Conservation (phyloP, 805 yeast genomes). For the Saccharomycopsis schoenii region DNA sequence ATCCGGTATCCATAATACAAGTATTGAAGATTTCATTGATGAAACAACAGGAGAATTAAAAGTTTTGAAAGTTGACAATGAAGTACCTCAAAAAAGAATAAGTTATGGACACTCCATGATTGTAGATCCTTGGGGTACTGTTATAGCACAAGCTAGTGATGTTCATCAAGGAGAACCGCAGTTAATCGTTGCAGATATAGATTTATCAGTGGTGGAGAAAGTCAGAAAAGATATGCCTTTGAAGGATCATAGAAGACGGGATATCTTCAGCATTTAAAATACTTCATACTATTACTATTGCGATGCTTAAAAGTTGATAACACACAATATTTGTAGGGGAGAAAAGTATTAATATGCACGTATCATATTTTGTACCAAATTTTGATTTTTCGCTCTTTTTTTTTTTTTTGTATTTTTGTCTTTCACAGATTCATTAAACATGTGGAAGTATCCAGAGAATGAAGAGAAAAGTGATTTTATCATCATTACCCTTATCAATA, state of each 20-base stretch:
- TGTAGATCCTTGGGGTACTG: conserved; percentile 87
- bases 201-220: conserved; percentile 36
- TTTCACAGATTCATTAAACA: background rate
- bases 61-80: background rate
- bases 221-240: conserved; percentile 69
- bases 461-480: too few relatives aligned
- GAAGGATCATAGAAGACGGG: conserved; percentile 60
- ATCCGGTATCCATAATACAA: conserved; percentile 61
- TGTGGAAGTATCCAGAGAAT: too few relatives aligned
- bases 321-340: background rate
- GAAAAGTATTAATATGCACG: background rate
- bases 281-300: background rate
- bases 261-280: conserved; percentile 29
- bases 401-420: background rate
- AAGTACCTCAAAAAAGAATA: conserved; percentile 35
- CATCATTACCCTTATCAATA: too few relatives aligned
- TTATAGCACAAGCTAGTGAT: conserved; percentile 51
- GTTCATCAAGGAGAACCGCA: conserved; percentile 29
- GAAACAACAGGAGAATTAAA: conserved; percentile 14
- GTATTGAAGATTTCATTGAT: conserved; percentile 26
- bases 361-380: background rate
- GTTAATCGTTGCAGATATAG: conserved; percentile 60
- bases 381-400: background rate
- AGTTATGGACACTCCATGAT: conserved; percentile 84
- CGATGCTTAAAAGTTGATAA: background rate